These are phyloP conservation scores for Lepidopterella palustris DNA, from an alignment of 495 filamentous ascomycete genomes.

Conservation along the genomic window DNA sequence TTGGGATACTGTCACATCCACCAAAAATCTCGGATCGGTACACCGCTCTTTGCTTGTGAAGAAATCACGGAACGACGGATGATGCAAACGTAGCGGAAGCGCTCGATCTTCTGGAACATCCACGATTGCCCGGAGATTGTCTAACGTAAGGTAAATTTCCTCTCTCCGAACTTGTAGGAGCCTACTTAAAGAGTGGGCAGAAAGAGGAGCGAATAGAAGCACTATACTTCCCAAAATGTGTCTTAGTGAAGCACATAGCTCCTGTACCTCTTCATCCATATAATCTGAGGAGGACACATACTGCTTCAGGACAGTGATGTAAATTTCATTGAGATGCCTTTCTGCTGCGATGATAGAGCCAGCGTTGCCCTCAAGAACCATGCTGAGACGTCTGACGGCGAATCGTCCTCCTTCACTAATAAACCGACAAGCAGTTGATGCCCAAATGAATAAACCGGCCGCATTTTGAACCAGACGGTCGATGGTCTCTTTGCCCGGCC, in stretches of 20 bases:
- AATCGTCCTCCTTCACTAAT: not conserved
- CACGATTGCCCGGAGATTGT: slow-evolving; percentile 35
- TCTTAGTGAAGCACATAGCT: slow-evolving; percentile 17
- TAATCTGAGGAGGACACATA: slow-evolving; percentile 1
- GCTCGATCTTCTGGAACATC: slow-evolving; percentile 29
- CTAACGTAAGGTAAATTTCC: slow-evolving; percentile 17
- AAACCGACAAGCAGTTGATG: slow-evolving; percentile 17
- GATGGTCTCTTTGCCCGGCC: slow-evolving; percentile 40
- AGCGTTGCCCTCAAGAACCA: not conserved
- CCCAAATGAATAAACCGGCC: slow-evolving; percentile 30
- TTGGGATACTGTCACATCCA: slow-evolving; percentile 38
- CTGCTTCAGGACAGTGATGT: slow-evolving; percentile 15
- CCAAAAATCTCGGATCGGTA: slow-evolving; percentile 33
- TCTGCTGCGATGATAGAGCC: not conserved
- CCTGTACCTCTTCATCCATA: not conserved
- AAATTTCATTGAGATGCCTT: slow-evolving; percentile 16
- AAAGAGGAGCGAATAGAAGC: slow-evolving; percentile 26
- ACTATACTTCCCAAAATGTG: slow-evolving; percentile 33
- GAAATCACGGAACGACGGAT: slow-evolving; percentile 50
- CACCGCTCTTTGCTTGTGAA: slow-evolving; percentile 37
- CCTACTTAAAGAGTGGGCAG: slow-evolving; percentile 23
- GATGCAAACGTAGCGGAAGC: slow-evolving; percentile 37
- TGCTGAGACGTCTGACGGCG: not conserved
- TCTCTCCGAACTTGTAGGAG: slow-evolving; percentile 15
- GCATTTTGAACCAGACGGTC: slow-evolving; percentile 35